These are phyloP conservation scores for Lagenidium giganteum DNA, from an alignment of 352 stramenopile species.

Conservation along the genomic window DNA sequence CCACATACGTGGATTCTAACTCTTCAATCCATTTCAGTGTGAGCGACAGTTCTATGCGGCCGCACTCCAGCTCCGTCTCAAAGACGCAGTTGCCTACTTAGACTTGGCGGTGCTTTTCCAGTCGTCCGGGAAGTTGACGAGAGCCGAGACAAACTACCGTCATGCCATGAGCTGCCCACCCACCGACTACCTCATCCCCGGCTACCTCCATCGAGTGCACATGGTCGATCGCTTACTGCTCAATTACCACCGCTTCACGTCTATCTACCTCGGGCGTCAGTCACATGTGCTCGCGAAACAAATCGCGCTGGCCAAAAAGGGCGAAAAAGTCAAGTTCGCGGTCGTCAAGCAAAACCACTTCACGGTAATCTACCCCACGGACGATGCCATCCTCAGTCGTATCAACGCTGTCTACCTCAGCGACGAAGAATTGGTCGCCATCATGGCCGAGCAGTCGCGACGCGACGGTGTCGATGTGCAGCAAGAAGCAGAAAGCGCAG, in stretches of 20 bases:
- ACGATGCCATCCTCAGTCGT: slow-evolving; percentile 18
- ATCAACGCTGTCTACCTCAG: slow-evolving; percentile 59
- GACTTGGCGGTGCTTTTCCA: slow-evolving; percentile 61
- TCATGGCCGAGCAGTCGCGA: slow-evolving; percentile 18
- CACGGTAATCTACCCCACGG: slow-evolving; percentile 28
- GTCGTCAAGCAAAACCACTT: slow-evolving; percentile 58
- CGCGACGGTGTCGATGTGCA: no score
- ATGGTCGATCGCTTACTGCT: slow-evolving; percentile 54
- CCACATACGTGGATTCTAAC: no score
- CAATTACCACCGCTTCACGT: slow-evolving; percentile 73
- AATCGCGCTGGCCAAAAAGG: slow-evolving; percentile 38
- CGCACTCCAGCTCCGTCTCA: slow-evolving; percentile 41
- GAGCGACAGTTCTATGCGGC: slow-evolving; percentile 43
- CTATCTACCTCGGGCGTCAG: slow-evolving; percentile 52
- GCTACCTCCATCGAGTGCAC: slow-evolving; percentile 52
- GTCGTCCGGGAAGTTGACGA: slow-evolving; percentile 27
- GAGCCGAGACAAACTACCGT: slow-evolving; percentile 49
- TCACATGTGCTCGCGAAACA: slow-evolving; percentile 43
- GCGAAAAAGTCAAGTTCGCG: slow-evolving; percentile 45
- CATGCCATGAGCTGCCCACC: slow-evolving; percentile 33
- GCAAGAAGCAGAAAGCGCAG: no score
- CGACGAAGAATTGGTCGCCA: slow-evolving; percentile 36
- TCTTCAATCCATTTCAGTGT: slow-evolving; percentile 19
- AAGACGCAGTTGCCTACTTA: slow-evolving; percentile 41
- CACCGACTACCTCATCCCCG: slow-evolving; percentile 39